A percentile compares a stretch with the other conserved stretches of the same genome.
Conservation (phyloP, 2,329 filamentous ascomycete species). For the Pseudocercospora pini-densiflorae region DNA sequence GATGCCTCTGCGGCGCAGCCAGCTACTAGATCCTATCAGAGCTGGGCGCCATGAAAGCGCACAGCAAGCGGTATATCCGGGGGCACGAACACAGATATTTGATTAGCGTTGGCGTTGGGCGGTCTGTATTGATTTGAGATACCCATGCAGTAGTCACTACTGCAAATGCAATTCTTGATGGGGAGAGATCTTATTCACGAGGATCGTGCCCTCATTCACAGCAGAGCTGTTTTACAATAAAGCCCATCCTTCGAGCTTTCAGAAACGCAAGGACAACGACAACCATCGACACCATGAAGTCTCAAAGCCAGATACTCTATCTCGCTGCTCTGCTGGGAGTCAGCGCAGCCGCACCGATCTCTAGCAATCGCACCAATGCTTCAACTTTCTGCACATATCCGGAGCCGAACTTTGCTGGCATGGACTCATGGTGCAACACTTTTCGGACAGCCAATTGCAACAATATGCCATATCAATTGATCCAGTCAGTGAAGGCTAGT, state of each 20-base stretch:
- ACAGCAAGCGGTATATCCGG: neutral
- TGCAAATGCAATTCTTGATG: neutral
- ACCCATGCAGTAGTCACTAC: constrained; percentile 16
- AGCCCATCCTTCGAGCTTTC: neutral
- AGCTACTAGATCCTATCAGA: neutral
- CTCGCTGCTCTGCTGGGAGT: neutral
- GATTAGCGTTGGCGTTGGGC: constrained; percentile 25
- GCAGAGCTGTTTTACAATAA: neutral
- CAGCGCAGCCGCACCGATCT: neutral
- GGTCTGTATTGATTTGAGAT: constrained; percentile 11
- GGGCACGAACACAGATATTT: neutral
- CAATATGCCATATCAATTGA: neutral
- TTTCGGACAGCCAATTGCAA: neutral
- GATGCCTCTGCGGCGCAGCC: too few relatives aligned
- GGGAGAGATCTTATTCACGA: neutral
- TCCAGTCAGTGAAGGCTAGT: neutral
- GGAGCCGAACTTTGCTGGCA: constrained; percentile 10
- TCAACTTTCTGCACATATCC: constrained; percentile 1
- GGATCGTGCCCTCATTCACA: neutral
- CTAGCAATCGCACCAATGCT: neutral
- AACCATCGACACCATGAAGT: neutral
- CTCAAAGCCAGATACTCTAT: neutral
- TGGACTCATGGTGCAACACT: neutral
- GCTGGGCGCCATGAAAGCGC: neutral
- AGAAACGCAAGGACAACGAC: neutral